Evolutionary conservation across 495 filamentous ascomycete genomes (phyloP), one percentile per base, ranked within the genome.

Genomic region (Lasiosphaeriaceae sp.): DNA sequence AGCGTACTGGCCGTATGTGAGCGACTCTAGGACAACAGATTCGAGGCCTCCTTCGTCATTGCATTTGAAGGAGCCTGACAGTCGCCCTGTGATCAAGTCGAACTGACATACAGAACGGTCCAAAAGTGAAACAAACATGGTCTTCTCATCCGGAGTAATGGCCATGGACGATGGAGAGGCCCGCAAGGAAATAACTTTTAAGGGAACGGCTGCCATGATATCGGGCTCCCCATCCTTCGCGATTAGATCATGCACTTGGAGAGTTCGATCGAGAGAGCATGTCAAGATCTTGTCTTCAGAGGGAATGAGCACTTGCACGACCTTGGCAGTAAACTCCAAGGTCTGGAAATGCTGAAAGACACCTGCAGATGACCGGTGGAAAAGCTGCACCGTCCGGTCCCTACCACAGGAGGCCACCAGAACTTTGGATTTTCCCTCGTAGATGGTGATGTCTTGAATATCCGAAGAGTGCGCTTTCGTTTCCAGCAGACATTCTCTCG

Each of bases 351-450:
- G 76, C 58, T 77, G 73, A 55, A 78, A 75, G 11, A 52, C 58
- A 6, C 75, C 74, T 0, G 75, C 74, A 0, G 76, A 71, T 29
- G 69, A 69, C 63, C 80, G 80, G 53, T 83, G 77, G 68, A 96
- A 97, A 19, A 97, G 77, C 70, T 98, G 94, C 20, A 94, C 82
- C 48, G 86, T 96, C 45, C 94, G 87, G 73, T 98, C 94, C 60
- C 93, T 83, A 35, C 92, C 88, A 65, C 86, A 89, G 21, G 84
- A 90, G 20, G 88, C 90, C 45, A 97, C 76, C 48, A 96, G 69
- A 11, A 77, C 68, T 43, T 73, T 75, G 2, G 74, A 70, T 16
- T 78, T 69, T 45, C 75, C 77, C 55, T 86, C 80, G 56, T 79
- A 79, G 31, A 92, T 74, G 8, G 84, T 82, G 50, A 97, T 87